Percentiles rank a stretch among this genome's conserved stretches.
phyloP scores from a whole-genome alignment of 1,284 basidiomycete genomes.

The Anthracocystis walkeri region DNA sequence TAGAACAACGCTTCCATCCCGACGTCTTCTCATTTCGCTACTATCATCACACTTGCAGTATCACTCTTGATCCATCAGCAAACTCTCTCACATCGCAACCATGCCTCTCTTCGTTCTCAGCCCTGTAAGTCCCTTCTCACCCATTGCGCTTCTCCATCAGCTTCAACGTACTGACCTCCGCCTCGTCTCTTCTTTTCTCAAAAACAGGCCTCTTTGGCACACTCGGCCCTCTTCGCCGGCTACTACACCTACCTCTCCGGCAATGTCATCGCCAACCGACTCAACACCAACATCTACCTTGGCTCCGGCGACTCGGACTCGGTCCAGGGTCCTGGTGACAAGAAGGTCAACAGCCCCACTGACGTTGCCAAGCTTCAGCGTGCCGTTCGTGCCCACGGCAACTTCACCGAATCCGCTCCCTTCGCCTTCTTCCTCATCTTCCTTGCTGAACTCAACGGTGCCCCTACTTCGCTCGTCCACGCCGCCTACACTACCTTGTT shows the following conservation, averaged over 20 bases:
- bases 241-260: slow-evolving; percentile 65
- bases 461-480: slow-evolving; percentile 67
- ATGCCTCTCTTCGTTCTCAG: slow-evolving; percentile 70
- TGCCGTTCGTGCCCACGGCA: slow-evolving; percentile 64
- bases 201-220: slow-evolving; percentile 65
- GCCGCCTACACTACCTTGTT: slow-evolving; percentile 66
- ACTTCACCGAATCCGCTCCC: slow-evolving; percentile 65
- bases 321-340: slow-evolving; percentile 31
- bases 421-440: slow-evolving; percentile 68
- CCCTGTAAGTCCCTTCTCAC: slow-evolving; percentile 41
- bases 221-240: slow-evolving; percentile 68
- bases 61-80: slow-evolving; percentile 1
- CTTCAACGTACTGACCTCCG: background rate
- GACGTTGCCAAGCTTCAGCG: slow-evolving; percentile 57
- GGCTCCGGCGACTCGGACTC: slow-evolving; percentile 45
- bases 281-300: slow-evolving; percentile 60
- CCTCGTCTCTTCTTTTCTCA: slow-evolving; percentile 3
- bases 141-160: background rate
- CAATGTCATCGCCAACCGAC: slow-evolving; percentile 57
- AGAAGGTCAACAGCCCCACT: slow-evolving; percentile 31
- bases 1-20: background rate
- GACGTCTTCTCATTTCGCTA: background rate
- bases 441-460: slow-evolving; percentile 69
- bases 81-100: background rate
- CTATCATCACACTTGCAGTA: slow-evolving; percentile 12